A percentile compares a stretch with the other conserved stretches of the same genome.
phyloP scores from a whole-genome alignment of 2,329 filamentous ascomycete genomes.

The Neopestalotiopsis sp. region DNA sequence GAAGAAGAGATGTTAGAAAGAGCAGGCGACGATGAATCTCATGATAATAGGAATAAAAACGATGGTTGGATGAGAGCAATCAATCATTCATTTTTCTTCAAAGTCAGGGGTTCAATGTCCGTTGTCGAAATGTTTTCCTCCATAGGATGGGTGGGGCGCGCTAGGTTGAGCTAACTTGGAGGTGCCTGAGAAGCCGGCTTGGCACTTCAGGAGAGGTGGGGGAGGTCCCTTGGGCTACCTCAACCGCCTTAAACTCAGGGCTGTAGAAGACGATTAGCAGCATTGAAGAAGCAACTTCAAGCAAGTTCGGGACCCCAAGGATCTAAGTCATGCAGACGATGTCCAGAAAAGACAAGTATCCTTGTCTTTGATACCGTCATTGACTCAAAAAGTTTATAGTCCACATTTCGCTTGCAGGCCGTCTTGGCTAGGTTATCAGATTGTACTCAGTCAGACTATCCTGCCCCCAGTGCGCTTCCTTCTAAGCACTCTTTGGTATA shows the following conservation, averaged over 20 bases:
- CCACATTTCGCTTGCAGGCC: background rate
- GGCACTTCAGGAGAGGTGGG: background rate
- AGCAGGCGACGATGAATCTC: background rate
- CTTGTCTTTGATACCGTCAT: background rate
- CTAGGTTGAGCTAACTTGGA: background rate
- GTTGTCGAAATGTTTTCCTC: background rate
- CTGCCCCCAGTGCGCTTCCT: too few species aligned
- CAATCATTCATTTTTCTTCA: background rate
- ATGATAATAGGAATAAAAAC: slow-evolving; percentile 1
- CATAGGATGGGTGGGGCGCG: background rate
- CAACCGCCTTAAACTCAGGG: background rate
- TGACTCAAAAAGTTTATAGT: background rate
- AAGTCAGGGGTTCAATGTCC: background rate
- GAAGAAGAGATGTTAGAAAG: background rate
- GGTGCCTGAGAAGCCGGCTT: background rate
- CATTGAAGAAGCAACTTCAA: background rate
- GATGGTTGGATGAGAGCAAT: background rate
- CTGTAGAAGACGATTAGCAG: background rate
- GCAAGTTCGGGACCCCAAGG: background rate
- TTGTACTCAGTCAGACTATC: too few species aligned
- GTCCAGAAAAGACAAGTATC: background rate
- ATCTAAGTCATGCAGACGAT: background rate
- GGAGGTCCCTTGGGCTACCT: background rate
- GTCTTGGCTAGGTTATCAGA: background rate
- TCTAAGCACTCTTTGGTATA: too few species aligned